A percentile compares a stretch with the other conserved stretches of the same genome.
Conservation (phyloP, 257 asterid genomes). For the Agastache rugosa region DNA sequence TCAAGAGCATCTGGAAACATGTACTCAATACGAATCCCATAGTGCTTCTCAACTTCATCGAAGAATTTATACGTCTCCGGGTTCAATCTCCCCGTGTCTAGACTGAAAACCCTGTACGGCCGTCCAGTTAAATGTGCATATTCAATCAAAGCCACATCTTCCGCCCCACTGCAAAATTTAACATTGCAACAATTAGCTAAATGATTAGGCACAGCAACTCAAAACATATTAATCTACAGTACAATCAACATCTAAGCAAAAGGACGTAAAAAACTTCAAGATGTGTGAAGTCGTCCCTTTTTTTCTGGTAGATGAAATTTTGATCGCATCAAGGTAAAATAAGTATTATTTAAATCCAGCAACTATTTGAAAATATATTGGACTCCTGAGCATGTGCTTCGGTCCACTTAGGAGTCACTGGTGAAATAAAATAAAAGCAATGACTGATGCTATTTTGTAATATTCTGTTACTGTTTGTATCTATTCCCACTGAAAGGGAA, state of each 20-base stretch:
- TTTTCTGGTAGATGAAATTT: neutral
- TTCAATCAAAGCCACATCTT: slow-evolving; percentile 89
- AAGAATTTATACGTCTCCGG: slow-evolving; percentile 80
- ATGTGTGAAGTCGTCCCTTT: neutral
- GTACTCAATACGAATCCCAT: slow-evolving; percentile 77
- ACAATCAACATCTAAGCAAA: neutral
- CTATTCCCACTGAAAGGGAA: neutral
- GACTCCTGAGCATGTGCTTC: neutral
- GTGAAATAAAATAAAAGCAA: too few species aligned
- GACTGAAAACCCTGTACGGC: slow-evolving; percentile 83
- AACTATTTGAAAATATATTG: neutral
- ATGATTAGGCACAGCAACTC: neutral
- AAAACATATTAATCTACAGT: neutral
- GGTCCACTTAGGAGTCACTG: neutral
- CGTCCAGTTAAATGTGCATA: slow-evolving; percentile 82
- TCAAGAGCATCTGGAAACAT: slow-evolving; percentile 85
- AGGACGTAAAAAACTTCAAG: neutral
- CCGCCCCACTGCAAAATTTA: slow-evolving; percentile 78
- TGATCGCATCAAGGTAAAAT: neutral
- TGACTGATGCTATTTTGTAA: neutral
- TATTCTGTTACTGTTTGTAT: neutral
- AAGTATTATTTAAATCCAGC: neutral
- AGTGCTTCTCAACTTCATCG: slow-evolving; percentile 79
- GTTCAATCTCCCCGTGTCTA: slow-evolving; percentile 87
- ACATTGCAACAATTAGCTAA: slow-evolving; percentile 28